A percentile compares a stretch with the other conserved stretches of the same genome.
phyloP scores from a whole-genome alignment of 768 basidiomycete genomes.

The Hygrophoropsis aurantiaca region DNA sequence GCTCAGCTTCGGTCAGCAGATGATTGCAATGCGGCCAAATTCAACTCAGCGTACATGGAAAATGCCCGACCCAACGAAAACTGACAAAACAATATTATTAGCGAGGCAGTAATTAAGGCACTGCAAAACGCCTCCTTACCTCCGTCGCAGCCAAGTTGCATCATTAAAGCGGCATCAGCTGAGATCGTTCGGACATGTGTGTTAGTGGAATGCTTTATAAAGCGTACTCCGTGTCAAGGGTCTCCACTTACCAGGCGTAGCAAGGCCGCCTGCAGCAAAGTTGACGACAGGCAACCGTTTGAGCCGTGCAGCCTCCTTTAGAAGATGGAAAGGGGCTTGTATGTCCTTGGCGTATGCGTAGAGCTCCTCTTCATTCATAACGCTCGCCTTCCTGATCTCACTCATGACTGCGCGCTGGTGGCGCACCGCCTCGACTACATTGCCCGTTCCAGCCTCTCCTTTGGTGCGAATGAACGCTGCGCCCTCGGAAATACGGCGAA shows the following conservation, averaged over 20 bases:
- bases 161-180: conserved; percentile 98
- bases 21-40: not conserved
- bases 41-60: conserved; percentile 65
- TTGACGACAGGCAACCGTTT: conserved; percentile 95
- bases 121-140: conserved; percentile 47
- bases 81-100: conserved; percentile 36
- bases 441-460: conserved; percentile 88
- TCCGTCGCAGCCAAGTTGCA: conserved; percentile 97
- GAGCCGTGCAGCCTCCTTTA: conserved; percentile 93
- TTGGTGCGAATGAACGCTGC: conserved; percentile 99
- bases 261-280: conserved; percentile 94
- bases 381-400: conserved; percentile 81
- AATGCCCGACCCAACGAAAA: conserved; percentile 97
- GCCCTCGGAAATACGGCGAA: conserved; percentile 95
- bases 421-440: conserved; percentile 91
- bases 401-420: conserved; percentile 83
- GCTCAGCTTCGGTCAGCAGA: not conserved
- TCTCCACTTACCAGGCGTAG: conserved; percentile 77
- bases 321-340: conserved; percentile 89
- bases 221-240: conserved; percentile 2
- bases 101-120: conserved; percentile 9
- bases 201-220: not conserved
- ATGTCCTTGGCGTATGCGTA: conserved; percentile 92
- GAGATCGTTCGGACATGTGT: conserved; percentile 8
- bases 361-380: conserved; percentile 94